Evolutionary conservation across 2,329 filamentous ascomycete genomes (phyloP).

Genomic region (Leptographium procerum): DNA sequence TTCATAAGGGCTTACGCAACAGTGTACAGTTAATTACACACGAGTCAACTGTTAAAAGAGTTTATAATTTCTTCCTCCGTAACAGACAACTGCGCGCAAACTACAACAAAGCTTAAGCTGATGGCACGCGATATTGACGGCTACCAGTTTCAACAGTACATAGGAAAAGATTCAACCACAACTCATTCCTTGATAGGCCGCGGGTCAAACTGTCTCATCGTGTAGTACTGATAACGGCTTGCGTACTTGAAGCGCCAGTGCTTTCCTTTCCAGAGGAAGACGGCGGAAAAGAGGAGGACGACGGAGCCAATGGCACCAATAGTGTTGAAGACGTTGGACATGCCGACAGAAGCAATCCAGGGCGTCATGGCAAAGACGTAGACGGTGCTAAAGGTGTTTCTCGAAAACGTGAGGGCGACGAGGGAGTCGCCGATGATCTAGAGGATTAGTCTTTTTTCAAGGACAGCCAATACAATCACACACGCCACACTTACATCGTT

Average conservation of each 20-base stretch:
- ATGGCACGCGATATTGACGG: too few relatives aligned
- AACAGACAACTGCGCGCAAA: too few relatives aligned
- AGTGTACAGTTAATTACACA: too few relatives aligned
- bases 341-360: conserved; percentile 2
- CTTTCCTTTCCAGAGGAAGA: conserved; percentile 10
- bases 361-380: conserved; percentile 6
- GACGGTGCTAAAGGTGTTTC: conserved; percentile 4
- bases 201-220: conserved; percentile 4
- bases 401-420: conserved; percentile 2
- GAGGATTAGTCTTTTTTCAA: background rate
- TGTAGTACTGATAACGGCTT: conserved; percentile 3
- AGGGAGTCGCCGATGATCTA: conserved; percentile 6
- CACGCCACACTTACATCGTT: background rate
- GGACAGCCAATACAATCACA: background rate
- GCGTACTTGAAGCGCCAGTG: conserved; percentile 3
- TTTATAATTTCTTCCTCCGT: too few relatives aligned
- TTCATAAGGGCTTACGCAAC: too few relatives aligned
- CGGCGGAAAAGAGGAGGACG: conserved; percentile 5
- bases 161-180: too few relatives aligned
- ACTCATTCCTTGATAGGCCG: conserved; percentile 5
- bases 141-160: too few relatives aligned
- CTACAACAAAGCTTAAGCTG: too few relatives aligned
- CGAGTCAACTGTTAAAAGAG: too few relatives aligned
- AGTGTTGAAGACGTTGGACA: conserved; percentile 10
- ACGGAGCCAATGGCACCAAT: conserved; percentile 7